Evolutionary conservation across 371 early-diverging fungal genomes (phyloP), one percentile per base, ranked within the genome.

Genomic region (Rhizopus stolonifer): DNA sequence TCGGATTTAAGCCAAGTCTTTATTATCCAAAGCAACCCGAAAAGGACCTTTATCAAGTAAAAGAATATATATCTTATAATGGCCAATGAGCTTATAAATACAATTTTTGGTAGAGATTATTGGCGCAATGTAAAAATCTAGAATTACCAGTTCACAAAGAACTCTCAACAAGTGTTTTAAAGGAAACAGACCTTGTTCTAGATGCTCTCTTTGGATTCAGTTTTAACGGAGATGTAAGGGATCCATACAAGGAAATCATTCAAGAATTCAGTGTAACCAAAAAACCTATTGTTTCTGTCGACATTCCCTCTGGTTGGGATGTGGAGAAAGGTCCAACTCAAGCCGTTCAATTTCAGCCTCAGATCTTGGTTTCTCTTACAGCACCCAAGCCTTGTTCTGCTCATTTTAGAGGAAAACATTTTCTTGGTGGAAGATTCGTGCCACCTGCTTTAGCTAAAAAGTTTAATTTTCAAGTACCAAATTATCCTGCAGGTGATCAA

Each of bases 171-270:
- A 34, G 52, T 17, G 5, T 58, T 13, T 23, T 64, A 0, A 47
- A 54, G 2, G 40, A 58, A 18, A 51, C 78, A 4, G 88, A 91
- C 56, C 54, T 94, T 9, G 64, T 95, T 14, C 65, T 96, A 2
- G 97, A 96, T 60, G 91, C 91, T 0, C 63, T 96, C n/a, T 96
- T 96, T 77, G 91, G 96, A 2, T 95, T 95, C 61, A 89, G 93
- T 62, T 96, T 95, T 67, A 58, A 79, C 4, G 93, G 92, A 4
- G 77, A 84, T 0, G 81, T 93, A 6, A 75, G 95, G 1, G 79
- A 85, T 11, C 96, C 96, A 3, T 95, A 91, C 51, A 83, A 82
- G 17, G 60, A 81, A 0, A 80, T 86, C 1, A 77, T 95, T 25
- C 49, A 77, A 40, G 36, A 57, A 1, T 74, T 86, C 21, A 72